phyloP scores from a whole-genome alignment of 2,329 filamentous ascomycete species.

The Sporothrix euskadiensis region DNA sequence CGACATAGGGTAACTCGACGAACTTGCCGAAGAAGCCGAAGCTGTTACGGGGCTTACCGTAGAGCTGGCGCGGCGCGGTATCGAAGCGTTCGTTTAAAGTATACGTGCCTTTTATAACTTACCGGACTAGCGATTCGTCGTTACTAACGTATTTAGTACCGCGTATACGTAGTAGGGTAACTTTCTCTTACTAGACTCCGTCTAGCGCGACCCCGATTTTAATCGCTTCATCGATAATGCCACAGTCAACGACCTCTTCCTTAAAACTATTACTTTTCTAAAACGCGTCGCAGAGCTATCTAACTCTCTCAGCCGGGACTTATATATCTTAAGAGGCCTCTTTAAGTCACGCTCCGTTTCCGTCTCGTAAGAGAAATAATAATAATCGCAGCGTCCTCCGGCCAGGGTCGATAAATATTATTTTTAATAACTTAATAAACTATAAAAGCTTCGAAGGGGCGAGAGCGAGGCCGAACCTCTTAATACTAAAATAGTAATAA shows the following conservation, averaged over 20 bases:
- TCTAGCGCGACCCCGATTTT: not conserved
- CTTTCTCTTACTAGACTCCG: not conserved
- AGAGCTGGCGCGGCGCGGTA: not conserved
- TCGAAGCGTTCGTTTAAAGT: not conserved
- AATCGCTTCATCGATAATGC: not conserved
- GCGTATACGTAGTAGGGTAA: not conserved
- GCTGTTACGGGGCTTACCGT: too few relatives aligned
- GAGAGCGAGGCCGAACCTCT: not conserved
- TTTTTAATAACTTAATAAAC: too few relatives aligned
- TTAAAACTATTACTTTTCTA: not conserved
- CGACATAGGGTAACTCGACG: too few relatives aligned
- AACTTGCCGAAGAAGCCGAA: too few relatives aligned
- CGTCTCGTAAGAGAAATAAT: too few relatives aligned
- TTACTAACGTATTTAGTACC: not conserved
- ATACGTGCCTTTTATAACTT: not conserved
- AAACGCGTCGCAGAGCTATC: not conserved
- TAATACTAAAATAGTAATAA: not conserved
- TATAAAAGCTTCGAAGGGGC: too few relatives aligned
- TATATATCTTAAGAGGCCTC: not conserved
- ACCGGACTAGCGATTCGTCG: not conserved
- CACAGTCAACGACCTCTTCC: not conserved
- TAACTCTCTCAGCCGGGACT: not conserved
- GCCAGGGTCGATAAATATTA: too few relatives aligned
- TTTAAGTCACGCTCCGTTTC: too few relatives aligned
- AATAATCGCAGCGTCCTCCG: too few relatives aligned